Evolutionary conservation across 331 rosid species (phyloP).

Genomic region (Acacia concinna): DNA sequence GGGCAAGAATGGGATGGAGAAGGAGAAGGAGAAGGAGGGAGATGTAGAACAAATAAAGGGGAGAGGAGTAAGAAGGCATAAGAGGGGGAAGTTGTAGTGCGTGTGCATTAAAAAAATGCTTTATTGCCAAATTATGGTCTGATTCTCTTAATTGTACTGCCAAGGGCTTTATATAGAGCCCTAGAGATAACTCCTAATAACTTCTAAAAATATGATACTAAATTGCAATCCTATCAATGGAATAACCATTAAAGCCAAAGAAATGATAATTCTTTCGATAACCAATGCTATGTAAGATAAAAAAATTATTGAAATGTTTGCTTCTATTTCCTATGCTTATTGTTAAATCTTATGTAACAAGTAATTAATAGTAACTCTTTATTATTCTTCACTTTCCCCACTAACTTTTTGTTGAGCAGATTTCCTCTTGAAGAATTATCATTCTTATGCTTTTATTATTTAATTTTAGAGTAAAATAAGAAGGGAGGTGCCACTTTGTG

Average conservation of each 20-base stretch:
- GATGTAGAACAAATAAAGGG: background rate
- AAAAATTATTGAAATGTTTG: background rate
- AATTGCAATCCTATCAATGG: background rate
- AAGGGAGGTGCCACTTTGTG: background rate
- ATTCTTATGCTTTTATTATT: background rate
- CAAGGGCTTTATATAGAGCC: no score
- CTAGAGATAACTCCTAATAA: background rate
- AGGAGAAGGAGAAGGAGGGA: background rate
- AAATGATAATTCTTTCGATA: background rate
- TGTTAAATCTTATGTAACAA: background rate
- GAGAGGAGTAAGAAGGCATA: background rate
- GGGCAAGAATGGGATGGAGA: background rate
- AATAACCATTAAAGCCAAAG: background rate
- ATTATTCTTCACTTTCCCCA: background rate
- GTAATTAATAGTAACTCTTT: background rate
- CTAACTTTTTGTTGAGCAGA: background rate
- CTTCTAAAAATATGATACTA: background rate
- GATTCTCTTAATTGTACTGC: background rate
- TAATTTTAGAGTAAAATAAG: background rate
- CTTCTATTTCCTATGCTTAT: background rate
- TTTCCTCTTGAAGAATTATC: background rate
- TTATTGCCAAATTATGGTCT: background rate
- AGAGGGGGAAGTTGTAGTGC: background rate
- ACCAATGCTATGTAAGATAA: background rate
- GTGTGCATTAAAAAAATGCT: background rate